Conservation (phyloP, 352 stramenopile species). For the Saprolegnia diclina region DNA sequence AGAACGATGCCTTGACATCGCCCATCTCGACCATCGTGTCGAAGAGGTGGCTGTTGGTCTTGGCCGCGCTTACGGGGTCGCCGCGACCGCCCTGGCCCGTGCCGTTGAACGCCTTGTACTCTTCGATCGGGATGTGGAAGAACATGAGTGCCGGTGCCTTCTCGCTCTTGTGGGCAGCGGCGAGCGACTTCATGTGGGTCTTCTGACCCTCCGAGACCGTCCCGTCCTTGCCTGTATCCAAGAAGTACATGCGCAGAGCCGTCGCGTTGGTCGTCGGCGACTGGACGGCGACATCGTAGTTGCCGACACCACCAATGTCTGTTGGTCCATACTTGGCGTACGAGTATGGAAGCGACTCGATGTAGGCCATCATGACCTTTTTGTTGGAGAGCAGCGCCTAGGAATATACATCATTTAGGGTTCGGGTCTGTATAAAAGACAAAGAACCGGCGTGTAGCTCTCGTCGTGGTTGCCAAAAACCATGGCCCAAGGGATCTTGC, state of each 20-base stretch:
- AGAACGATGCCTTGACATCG: constrained; percentile 56
- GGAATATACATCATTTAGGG: neutral
- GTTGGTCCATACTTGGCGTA: constrained; percentile 44
- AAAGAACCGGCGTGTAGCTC: neutral
- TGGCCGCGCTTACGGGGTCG: constrained; percentile 5
- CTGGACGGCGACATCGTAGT: constrained; percentile 52
- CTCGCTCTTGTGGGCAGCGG: neutral
- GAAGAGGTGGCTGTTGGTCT: constrained; percentile 25
- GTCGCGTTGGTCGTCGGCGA: constrained; percentile 30
- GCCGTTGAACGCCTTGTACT: constrained; percentile 32
- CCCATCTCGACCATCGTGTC: constrained; percentile 27
- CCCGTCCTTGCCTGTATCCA: constrained; percentile 42
- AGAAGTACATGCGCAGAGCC: constrained; percentile 69
- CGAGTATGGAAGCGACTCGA: constrained; percentile 29
- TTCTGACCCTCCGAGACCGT: constrained; percentile 48
- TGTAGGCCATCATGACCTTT: constrained; percentile 1
- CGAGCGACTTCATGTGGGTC: constrained; percentile 2
- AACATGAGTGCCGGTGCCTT: constrained; percentile 44
- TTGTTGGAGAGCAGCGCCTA: neutral
- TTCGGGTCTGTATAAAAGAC: neutral
- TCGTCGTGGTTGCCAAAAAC: constrained; percentile 68
- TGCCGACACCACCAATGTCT: constrained; percentile 49
- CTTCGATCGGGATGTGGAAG: constrained; percentile 53
- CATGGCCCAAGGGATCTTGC: constrained; percentile 47
- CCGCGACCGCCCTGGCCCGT: neutral